phyloP scores from a whole-genome alignment of 352 stramenopile species.

The Pythium phragmiticola region DNA sequence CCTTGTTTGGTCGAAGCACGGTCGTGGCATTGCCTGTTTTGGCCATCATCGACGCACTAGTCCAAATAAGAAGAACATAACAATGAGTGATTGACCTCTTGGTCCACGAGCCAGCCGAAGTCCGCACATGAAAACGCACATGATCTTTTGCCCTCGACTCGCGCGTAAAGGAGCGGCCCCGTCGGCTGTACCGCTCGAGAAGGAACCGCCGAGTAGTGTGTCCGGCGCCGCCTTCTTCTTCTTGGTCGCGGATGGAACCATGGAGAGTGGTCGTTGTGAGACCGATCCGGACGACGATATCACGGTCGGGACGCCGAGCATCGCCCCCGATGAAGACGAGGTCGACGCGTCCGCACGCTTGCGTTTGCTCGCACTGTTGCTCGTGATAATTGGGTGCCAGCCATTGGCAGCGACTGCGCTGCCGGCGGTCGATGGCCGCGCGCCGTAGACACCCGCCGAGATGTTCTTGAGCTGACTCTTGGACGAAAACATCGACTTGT shows the following conservation, averaged over 20 bases:
- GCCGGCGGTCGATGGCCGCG: slow-evolving; percentile 24
- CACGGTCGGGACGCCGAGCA: slow-evolving; percentile 38
- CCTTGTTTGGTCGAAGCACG: slow-evolving; percentile 28
- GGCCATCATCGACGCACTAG: slow-evolving; percentile 27
- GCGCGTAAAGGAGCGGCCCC: slow-evolving; percentile 14
- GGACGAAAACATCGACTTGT: slow-evolving; percentile 59
- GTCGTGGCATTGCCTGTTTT: slow-evolving; percentile 11
- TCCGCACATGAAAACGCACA: slow-evolving; percentile 32
- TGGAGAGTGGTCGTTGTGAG: slow-evolving; percentile 30
- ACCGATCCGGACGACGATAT: slow-evolving; percentile 50
- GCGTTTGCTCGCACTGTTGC: slow-evolving; percentile 34
- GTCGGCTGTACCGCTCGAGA: not conserved
- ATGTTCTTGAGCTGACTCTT: slow-evolving; percentile 68
- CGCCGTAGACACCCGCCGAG: slow-evolving; percentile 72
- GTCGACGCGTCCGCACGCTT: slow-evolving; percentile 37
- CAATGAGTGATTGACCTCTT: slow-evolving; percentile 1
- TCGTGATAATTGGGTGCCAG: slow-evolving; percentile 36
- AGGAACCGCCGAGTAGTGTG: not conserved
- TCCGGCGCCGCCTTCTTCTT: slow-evolving; percentile 1
- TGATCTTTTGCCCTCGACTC: slow-evolving; percentile 52
- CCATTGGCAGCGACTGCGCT: slow-evolving; percentile 10
- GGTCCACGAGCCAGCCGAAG: not conserved
- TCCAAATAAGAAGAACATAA: not conserved
- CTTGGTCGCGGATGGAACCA: not conserved
- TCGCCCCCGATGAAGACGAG: slow-evolving; percentile 2